These are phyloP conservation scores for Aphanomyces astaci DNA, from an alignment of 352 stramenopile species.

Conservation along the genomic window DNA sequence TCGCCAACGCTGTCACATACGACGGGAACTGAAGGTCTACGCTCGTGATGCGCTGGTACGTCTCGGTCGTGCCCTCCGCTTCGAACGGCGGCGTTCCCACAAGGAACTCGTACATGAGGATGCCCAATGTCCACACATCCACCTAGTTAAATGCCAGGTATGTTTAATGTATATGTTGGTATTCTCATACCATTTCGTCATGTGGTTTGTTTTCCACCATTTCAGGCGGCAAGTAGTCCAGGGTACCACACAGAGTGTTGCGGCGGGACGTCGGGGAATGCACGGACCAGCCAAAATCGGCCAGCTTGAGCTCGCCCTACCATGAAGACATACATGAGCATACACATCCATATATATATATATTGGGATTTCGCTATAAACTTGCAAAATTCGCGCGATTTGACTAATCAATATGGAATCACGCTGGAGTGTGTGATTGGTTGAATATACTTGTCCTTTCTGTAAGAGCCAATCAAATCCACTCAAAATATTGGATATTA, in stretches of 20 bases:
- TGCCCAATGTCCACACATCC: conserved; percentile 98
- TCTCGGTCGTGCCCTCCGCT: conserved; percentile 91
- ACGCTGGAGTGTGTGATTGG: no score
- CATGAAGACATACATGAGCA: conserved; percentile 3
- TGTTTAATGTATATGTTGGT: no score
- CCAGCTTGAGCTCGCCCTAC: conserved; percentile 96
- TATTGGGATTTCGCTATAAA: no score
- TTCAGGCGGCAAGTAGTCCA: conserved; percentile 99
- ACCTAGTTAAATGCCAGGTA: no score
- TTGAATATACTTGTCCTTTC: no score
- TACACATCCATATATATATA: no score
- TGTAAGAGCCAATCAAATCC: no score
- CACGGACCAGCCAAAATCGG: conserved; percentile 99
- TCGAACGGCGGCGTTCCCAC: conserved; percentile 97
- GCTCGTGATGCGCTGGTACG: conserved; percentile 94
- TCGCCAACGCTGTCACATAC: conserved; percentile 86
- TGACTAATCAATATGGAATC: no score
- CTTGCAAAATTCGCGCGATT: no score
- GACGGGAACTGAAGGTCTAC: conserved; percentile 95
- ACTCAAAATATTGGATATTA: no score
- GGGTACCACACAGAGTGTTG: conserved; percentile 98
- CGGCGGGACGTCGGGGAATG: conserved; percentile 94
- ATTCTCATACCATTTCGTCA: conserved; percentile 89
- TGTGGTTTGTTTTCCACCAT: conserved; percentile 99
- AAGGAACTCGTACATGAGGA: conserved; percentile 99